These are phyloP conservation scores for Bretschneidera sinensis DNA, from an alignment of 345 rosid species.

Conservation along the genomic window DNA sequence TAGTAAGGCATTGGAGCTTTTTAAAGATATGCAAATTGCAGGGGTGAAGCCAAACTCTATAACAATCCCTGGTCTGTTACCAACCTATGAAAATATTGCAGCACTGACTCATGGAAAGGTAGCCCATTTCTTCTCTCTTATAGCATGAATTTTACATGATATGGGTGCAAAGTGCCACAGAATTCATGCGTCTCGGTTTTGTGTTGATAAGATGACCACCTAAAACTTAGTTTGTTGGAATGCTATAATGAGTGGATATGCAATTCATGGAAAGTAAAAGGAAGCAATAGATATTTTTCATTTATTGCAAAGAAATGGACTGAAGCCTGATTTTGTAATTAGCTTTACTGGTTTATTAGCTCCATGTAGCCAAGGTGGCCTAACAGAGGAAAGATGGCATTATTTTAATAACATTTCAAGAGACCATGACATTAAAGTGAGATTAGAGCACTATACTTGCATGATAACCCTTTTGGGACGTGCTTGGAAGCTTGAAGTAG, in stretches of 20 bases:
- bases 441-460: constrained; percentile 73
- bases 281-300: constrained; percentile 54
- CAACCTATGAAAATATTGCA: constrained; percentile 62
- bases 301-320: constrained; percentile 40
- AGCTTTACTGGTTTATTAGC: constrained; percentile 57
- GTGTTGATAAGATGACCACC: constrained; percentile 49
- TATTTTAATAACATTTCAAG: constrained; percentile 47
- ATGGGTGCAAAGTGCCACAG: constrained; percentile 80
- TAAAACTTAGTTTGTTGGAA: constrained; percentile 77
- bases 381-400: constrained; percentile 44
- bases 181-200: constrained; percentile 40
- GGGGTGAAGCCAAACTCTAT: constrained; percentile 55
- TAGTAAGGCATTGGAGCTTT: constrained; percentile 49
- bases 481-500: constrained; percentile 61
- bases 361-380: constrained; percentile 65
- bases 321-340: constrained; percentile 54
- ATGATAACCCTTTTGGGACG: constrained; percentile 75
- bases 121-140: constrained; percentile 49
- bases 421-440: constrained; percentile 45
- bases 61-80: constrained; percentile 68
- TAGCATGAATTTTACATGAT: constrained; percentile 38
- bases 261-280: constrained; percentile 62
- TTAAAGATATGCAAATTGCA: constrained; percentile 58
- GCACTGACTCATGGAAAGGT: constrained; percentile 55
- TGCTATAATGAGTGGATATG: constrained; percentile 60